Evolutionary conservation across 2,329 filamentous ascomycete species (phyloP).

Genomic region (Penicillium capsulatum): DNA sequence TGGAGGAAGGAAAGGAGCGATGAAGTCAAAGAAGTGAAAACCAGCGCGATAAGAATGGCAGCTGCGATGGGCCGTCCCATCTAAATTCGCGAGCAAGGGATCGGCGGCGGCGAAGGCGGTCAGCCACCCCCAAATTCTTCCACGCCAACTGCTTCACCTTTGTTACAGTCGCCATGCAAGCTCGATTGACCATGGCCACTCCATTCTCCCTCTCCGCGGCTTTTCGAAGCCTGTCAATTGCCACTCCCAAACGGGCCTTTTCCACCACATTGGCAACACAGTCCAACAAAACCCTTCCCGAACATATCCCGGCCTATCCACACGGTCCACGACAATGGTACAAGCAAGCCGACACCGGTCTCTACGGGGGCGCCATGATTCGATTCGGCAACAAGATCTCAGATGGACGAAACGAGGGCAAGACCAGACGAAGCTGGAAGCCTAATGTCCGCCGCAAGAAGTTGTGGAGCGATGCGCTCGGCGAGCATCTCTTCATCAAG

Average conservation of each 20-base stretch:
- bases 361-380: slow-evolving; percentile 46
- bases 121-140: slow-evolving; percentile 35
- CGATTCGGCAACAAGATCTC: slow-evolving; percentile 51
- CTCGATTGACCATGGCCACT: slow-evolving; percentile 29
- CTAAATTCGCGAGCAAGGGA: slow-evolving; percentile 33
- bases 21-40: slow-evolving; percentile 8
- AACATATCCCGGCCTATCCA: slow-evolving; percentile 45
- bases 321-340: slow-evolving; percentile 43
- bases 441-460: slow-evolving; percentile 49
- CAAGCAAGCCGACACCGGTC: slow-evolving; percentile 46
- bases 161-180: slow-evolving; percentile 30
- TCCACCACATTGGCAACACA: slow-evolving; percentile 34
- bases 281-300: slow-evolving; percentile 33
- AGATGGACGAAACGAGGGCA: slow-evolving; percentile 47
- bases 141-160: slow-evolving; percentile 1
- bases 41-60: slow-evolving; percentile 12
- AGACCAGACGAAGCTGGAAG: slow-evolving; percentile 48
- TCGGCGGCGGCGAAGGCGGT: slow-evolving; percentile 34
- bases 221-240: slow-evolving; percentile 39
- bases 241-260: slow-evolving; percentile 36
- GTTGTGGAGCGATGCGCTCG: slow-evolving; percentile 44
- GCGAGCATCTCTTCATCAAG: slow-evolving; percentile 43
- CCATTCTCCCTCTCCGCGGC: slow-evolving; percentile 36
- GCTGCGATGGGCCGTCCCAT: slow-evolving; percentile 13
- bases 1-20: not conserved